Conservation (phyloP, 2,329 filamentous ascomycete species). For the Aspergillus versicolor region DNA sequence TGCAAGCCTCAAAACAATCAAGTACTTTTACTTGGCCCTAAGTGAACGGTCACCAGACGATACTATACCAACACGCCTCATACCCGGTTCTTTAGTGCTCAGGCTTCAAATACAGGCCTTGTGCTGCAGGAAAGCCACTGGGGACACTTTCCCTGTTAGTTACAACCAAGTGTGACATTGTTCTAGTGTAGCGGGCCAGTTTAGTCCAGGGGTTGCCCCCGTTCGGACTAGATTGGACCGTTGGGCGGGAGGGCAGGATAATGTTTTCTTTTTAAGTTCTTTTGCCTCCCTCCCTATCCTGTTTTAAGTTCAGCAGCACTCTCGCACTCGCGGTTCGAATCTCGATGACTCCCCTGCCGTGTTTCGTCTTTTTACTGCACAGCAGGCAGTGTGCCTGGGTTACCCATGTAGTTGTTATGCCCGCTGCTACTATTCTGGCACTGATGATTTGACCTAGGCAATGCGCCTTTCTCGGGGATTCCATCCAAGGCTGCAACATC, state of each 20-base stretch:
- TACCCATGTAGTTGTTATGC: not conserved
- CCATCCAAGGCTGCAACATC: too few species aligned
- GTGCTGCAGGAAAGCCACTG: not conserved
- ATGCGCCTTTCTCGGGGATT: too few species aligned
- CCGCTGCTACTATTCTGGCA: not conserved
- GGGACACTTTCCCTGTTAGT: not conserved
- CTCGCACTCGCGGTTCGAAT: not conserved
- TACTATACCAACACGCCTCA: not conserved
- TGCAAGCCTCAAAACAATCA: too few species aligned
- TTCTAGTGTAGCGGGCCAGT: not conserved
- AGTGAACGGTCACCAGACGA: not conserved
- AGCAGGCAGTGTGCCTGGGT: not conserved
- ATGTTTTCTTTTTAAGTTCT: not conserved
- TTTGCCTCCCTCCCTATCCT: not conserved
- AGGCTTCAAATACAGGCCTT: not conserved
- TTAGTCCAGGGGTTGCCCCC: not conserved
- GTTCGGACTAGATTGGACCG: not conserved
- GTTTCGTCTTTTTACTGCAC: not conserved
- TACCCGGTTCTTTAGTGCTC: too few species aligned
- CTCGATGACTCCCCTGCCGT: not conserved
- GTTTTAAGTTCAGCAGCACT: not conserved
- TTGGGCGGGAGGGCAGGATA: not conserved
- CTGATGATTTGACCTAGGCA: not conserved
- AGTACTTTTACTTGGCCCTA: too few species aligned
- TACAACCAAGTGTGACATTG: not conserved